Percentiles rank a stretch among this genome's conserved stretches.
Evolutionary conservation across 495 filamentous ascomycete genomes (phyloP).

Genomic region (Recurvomyces mirabilis): DNA sequence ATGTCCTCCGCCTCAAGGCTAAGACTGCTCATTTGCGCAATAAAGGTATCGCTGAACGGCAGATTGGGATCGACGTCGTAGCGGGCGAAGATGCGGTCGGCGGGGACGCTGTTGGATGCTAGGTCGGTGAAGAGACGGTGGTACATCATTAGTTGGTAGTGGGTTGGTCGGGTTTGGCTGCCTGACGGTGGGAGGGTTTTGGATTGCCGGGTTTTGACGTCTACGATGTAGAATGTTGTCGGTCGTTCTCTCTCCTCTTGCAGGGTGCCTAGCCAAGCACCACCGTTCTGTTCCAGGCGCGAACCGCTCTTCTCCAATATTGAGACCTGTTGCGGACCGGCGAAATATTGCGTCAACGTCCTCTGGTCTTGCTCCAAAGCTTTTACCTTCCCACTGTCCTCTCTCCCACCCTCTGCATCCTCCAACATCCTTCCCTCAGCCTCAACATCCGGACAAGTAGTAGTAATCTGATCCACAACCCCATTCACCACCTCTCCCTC

Average conservation of each 20-base stretch:
- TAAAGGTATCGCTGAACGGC: slow-evolving; percentile 67
- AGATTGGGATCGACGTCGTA: slow-evolving; percentile 54
- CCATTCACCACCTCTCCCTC: slow-evolving; percentile 80
- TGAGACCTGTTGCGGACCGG: background rate
- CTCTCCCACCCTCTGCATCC: background rate
- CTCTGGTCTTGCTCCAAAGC: slow-evolving; percentile 41
- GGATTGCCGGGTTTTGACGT: slow-evolving; percentile 72
- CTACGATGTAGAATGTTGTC: slow-evolving; percentile 53
- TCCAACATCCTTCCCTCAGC: slow-evolving; percentile 41
- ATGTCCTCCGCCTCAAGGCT: slow-evolving; percentile 35
- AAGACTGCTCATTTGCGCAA: slow-evolving; percentile 63
- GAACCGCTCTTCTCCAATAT: background rate
- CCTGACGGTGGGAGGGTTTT: slow-evolving; percentile 48
- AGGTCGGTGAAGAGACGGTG: slow-evolving; percentile 72
- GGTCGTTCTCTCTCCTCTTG: slow-evolving; percentile 2
- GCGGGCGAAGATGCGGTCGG: slow-evolving; percentile 52
- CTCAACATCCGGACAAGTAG: slow-evolving; percentile 58
- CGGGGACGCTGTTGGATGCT: slow-evolving; percentile 57
- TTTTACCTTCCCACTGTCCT: slow-evolving; percentile 1
- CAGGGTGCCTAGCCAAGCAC: slow-evolving; percentile 11
- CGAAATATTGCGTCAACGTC: slow-evolving; percentile 18
- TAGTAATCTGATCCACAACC: slow-evolving; percentile 78
- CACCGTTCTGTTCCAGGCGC: background rate
- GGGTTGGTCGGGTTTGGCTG: slow-evolving; percentile 60
- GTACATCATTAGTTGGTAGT: slow-evolving; percentile 84